A percentile compares a stretch with the other conserved stretches of the same genome.
phyloP scores from a whole-genome alignment of 441 rosid species.

The Gossypium aridum region DNA sequence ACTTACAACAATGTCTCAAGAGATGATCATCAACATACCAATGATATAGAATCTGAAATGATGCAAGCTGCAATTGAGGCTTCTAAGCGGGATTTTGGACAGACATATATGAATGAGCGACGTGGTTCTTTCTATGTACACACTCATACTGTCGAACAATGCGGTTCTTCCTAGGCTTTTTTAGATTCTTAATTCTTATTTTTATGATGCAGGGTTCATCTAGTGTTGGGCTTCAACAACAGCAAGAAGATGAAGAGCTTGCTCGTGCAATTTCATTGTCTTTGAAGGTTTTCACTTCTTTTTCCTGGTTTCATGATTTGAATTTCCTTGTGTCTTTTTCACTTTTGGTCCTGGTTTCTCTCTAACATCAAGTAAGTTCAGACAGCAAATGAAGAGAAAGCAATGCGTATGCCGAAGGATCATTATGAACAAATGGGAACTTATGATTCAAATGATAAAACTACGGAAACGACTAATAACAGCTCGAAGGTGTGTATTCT shows the following conservation, averaged over 20 bases:
- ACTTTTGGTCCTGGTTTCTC: constrained; percentile 19
- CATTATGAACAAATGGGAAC: constrained; percentile 18
- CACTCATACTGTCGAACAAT: not conserved
- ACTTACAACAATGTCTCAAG: constrained; percentile 27
- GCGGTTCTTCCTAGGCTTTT: not conserved
- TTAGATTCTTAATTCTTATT: not conserved
- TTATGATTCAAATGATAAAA: constrained; percentile 18
- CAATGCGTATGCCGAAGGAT: constrained; percentile 26
- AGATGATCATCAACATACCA: constrained; percentile 21
- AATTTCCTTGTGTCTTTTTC: not conserved
- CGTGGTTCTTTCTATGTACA: constrained; percentile 9
- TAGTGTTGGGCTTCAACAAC: constrained; percentile 21
- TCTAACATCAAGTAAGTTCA: constrained; percentile 29
- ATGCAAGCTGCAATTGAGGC: constrained; percentile 72
- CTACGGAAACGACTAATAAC: constrained; percentile 22
- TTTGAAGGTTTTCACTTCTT: constrained; percentile 47
- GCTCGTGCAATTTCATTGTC: constrained; percentile 71
- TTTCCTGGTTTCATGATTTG: constrained; percentile 8
- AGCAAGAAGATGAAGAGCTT: constrained; percentile 60
- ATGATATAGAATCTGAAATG: constrained; percentile 64
- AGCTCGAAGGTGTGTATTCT: constrained; percentile 31
- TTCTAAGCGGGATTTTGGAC: constrained; percentile 52
- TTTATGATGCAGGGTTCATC: constrained; percentile 38
- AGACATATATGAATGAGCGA: constrained; percentile 14
- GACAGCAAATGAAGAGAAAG: constrained; percentile 64